These are phyloP conservation scores for Exophiala aquamarina DNA, from an alignment of 2,329 filamentous ascomycete species.

Conservation along the genomic window DNA sequence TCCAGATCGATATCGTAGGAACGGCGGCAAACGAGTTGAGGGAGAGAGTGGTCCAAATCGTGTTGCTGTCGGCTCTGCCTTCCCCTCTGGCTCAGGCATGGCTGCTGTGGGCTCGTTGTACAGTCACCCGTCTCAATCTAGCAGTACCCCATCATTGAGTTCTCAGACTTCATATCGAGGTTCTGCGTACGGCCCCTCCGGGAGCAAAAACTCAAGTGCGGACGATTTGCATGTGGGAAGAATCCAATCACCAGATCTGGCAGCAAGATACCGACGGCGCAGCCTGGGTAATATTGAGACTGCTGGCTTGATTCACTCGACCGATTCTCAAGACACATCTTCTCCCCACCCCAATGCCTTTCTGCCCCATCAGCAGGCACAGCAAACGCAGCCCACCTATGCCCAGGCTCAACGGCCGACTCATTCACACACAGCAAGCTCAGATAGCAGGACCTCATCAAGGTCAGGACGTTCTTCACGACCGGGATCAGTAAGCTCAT, in stretches of 20 bases:
- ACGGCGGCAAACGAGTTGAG: conserved; percentile 55
- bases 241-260: conserved; percentile 60
- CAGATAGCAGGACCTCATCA: conserved; percentile 59
- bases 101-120: conserved; percentile 58
- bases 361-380: conserved; percentile 29
- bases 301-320: conserved; percentile 37
- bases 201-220: conserved; percentile 59
- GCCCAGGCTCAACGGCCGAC: conserved; percentile 33
- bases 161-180: conserved; percentile 32
- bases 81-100: conserved; percentile 55
- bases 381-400: neutral
- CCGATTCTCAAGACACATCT: conserved; percentile 27
- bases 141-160: conserved; percentile 33
- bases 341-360: conserved; percentile 35
- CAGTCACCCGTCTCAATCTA: conserved; percentile 44
- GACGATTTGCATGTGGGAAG: conserved; percentile 66
- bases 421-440: conserved; percentile 56
- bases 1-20: conserved; percentile 80
- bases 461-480: conserved; percentile 52
- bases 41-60: conserved; percentile 20
- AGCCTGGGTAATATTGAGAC: conserved; percentile 71
- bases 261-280: conserved; percentile 75
- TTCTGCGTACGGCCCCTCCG: conserved; percentile 45
- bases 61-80: conserved; percentile 37
- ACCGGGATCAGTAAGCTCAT: conserved; percentile 63